These are phyloP conservation scores for Dipodascus albidus DNA, from an alignment of 805 yeast genomes.

Conservation along the genomic window DNA sequence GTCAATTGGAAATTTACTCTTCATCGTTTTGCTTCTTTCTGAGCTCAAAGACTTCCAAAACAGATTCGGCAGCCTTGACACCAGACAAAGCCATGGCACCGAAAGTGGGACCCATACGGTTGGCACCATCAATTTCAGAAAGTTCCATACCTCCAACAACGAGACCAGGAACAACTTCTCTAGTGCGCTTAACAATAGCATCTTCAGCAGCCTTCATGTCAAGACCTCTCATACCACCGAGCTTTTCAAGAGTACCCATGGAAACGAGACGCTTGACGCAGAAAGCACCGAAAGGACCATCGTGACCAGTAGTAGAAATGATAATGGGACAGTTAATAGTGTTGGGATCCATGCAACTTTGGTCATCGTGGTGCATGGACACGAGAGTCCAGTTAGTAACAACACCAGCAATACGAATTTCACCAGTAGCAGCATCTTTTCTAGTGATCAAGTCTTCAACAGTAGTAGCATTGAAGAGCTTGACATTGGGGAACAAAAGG, in stretches of 20 bases:
- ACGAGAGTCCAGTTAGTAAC: constrained; percentile 79
- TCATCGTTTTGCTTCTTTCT: constrained; percentile 18
- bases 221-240: constrained; percentile 66
- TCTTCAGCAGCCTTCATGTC: constrained; percentile 75
- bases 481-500: constrained; percentile 59
- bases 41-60: constrained; percentile 15
- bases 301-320: constrained; percentile 69
- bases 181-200: constrained; percentile 56
- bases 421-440: constrained; percentile 42
- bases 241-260: constrained; percentile 34
- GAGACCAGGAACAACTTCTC: constrained; percentile 54
- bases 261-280: constrained; percentile 57
- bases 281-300: constrained; percentile 77
- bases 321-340: constrained; percentile 56
- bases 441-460: constrained; percentile 74
- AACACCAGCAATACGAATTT: constrained; percentile 62
- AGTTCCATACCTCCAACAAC: constrained; percentile 69
- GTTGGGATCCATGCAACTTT: constrained; percentile 76
- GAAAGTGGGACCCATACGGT: constrained; percentile 79
- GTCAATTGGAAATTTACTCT: constrained; percentile 1
- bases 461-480: constrained; percentile 68
- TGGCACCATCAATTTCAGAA: constrained; percentile 64
- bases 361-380: constrained; percentile 62
- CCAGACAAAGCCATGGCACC: constrained; percentile 76
- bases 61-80: constrained; percentile 58